These are phyloP conservation scores for Penstemon davidsonii DNA, from an alignment of 257 asterid genomes.

Conservation along the genomic window DNA sequence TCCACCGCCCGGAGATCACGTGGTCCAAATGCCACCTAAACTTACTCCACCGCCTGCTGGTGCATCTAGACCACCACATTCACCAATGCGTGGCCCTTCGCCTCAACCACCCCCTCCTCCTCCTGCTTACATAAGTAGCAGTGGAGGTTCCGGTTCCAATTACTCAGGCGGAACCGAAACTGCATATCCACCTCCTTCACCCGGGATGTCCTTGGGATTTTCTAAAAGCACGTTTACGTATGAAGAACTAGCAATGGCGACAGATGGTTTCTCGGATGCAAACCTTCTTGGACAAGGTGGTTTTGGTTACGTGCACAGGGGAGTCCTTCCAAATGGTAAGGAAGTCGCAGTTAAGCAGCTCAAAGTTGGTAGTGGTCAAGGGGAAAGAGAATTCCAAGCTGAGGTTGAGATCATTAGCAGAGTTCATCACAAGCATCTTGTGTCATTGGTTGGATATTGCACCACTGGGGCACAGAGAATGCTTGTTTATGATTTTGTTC, in stretches of 20 bases:
- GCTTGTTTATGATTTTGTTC: conserved; percentile 92
- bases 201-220: conserved; percentile 59
- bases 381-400: conserved; percentile 91
- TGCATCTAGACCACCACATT: conserved; percentile 56
- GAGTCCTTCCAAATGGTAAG: conserved; percentile 80
- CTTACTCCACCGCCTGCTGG: conserved; percentile 54
- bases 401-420: conserved; percentile 96
- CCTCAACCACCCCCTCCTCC: conserved; percentile 54
- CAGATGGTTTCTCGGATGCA: conserved; percentile 86
- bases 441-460: conserved; percentile 95
- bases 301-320: conserved; percentile 88
- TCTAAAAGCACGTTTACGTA: conserved; percentile 70
- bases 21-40: conserved; percentile 52
- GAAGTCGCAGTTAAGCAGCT: conserved; percentile 88
- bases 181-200: conserved; percentile 65
- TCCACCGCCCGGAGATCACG: conserved; percentile 50
- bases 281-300: conserved; percentile 98
- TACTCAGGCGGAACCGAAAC: conserved; percentile 62
- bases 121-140: conserved; percentile 53
- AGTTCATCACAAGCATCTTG: conserved; percentile 95
- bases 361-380: conserved; percentile 95
- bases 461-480: conserved; percentile 61
- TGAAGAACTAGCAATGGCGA: conserved; percentile 85
- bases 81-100: conserved; percentile 42
- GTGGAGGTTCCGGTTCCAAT: conserved; percentile 75